These are phyloP conservation scores for Kwoniella mangroviensis DNA, from an alignment of 768 basidiomycete species.

Conservation along the genomic window DNA sequence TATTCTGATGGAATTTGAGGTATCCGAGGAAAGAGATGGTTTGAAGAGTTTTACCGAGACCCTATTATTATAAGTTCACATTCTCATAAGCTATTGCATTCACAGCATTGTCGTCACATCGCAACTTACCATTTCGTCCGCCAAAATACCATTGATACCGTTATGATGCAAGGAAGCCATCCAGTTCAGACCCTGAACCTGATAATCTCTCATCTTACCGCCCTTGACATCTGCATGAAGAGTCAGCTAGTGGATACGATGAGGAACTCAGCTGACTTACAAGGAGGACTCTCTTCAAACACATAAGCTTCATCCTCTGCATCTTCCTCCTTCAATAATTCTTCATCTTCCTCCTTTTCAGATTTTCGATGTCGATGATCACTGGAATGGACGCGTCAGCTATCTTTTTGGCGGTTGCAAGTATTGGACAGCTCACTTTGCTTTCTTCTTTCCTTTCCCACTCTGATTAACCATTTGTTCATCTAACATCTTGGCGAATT, in stretches of 20 bases:
- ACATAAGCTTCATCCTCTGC: conserved; percentile 90
- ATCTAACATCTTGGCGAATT: conserved; percentile 87
- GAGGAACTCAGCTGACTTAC: conserved; percentile 61
- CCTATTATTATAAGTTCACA: conserved; percentile 61
- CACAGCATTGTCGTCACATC: conserved; percentile 46
- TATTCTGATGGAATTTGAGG: conserved; percentile 79
- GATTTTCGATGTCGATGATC: conserved; percentile 90
- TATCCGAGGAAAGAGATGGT: conserved; percentile 97
- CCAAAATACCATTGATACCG: conserved; percentile 93
- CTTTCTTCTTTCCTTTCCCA: conserved; percentile 85
- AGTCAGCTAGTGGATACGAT: neutral
- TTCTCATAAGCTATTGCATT: neutral
- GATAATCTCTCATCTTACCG: conserved; percentile 86
- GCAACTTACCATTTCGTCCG: conserved; percentile 86
- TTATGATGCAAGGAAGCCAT: conserved; percentile 96
- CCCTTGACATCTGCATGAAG: conserved; percentile 72
- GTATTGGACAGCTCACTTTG: conserved; percentile 63
- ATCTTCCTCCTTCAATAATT: conserved; percentile 85
- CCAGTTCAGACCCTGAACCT: conserved; percentile 95
- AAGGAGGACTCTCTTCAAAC: conserved; percentile 90
- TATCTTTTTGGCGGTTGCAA: neutral
- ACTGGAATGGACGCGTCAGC: conserved; percentile 58
- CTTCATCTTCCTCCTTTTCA: conserved; percentile 98
- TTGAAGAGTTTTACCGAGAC: conserved; percentile 96
- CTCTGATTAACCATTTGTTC: conserved; percentile 64